phyloP scores from a whole-genome alignment of 805 yeast genomes.

The Priceomyces fermenticarens region DNA sequence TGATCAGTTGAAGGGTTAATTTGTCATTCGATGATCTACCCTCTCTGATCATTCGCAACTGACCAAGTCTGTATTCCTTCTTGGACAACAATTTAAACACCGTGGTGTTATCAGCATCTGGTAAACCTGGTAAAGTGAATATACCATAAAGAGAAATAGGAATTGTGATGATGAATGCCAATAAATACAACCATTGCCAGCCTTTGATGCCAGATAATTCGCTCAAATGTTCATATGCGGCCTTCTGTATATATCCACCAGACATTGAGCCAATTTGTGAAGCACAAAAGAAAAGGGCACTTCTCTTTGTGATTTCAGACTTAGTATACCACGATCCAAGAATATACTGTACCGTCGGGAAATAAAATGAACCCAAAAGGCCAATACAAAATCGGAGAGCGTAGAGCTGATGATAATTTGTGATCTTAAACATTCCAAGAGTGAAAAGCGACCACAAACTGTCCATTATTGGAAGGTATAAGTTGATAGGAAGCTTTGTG shows the following conservation, averaged over 20 bases:
- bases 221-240: slow-evolving; percentile 25
- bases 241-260: slow-evolving; percentile 40
- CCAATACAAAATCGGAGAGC: slow-evolving; percentile 45
- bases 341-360: slow-evolving; percentile 39
- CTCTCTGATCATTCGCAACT: slow-evolving; percentile 23
- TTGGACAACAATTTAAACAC: slow-evolving; percentile 49
- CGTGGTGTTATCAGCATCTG: slow-evolving; percentile 42
- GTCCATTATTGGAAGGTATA: slow-evolving; percentile 23
- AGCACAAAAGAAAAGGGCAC: slow-evolving; percentile 18
- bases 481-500: slow-evolving; percentile 19
- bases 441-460: slow-evolving; percentile 11
- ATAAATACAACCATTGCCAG: slow-evolving; percentile 25
- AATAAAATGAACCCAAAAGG: slow-evolving; percentile 41
- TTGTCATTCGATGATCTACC: slow-evolving; percentile 15
- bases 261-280: slow-evolving; percentile 21
- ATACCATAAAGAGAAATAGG: slow-evolving; percentile 17
- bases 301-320: slow-evolving; percentile 39
- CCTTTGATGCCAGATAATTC: slow-evolving; percentile 7
- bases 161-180: slow-evolving; percentile 21
- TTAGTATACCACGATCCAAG: slow-evolving; percentile 42
- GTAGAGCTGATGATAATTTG: slow-evolving; percentile 24
- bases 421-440: slow-evolving; percentile 9
- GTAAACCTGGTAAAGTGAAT: slow-evolving; percentile 23
- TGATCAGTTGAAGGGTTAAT: slow-evolving; percentile 8
- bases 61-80: slow-evolving; percentile 53